phyloP scores from a whole-genome alignment of 1,284 basidiomycete species.

The Chondrostereum purpureum region DNA sequence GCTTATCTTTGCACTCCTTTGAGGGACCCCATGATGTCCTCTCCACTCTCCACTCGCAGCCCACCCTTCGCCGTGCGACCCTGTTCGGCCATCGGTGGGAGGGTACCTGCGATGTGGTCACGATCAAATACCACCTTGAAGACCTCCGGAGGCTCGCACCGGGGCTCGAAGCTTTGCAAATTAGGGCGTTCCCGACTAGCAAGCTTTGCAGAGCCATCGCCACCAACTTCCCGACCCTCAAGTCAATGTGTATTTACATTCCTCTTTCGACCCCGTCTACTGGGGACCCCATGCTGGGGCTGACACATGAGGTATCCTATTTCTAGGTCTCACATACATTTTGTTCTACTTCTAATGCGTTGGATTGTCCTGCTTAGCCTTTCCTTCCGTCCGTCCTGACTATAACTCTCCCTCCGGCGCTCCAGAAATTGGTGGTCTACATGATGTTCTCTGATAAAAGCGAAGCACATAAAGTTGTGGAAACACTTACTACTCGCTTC shows the following conservation, averaged over 20 bases:
- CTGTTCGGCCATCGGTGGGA: constrained; percentile 13
- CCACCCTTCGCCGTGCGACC: constrained; percentile 11
- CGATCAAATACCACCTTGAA: constrained; percentile 9
- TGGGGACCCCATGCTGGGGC: constrained; percentile 12
- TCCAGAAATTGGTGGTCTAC: constrained; percentile 12
- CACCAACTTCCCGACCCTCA: constrained; percentile 9
- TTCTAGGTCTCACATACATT: constrained; percentile 7
- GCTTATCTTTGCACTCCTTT: constrained; percentile 4
- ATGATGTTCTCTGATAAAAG: constrained; percentile 13
- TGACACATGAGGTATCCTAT: constrained; percentile 12
- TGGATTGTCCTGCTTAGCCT: constrained; percentile 4
- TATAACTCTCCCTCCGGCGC: constrained; percentile 9
- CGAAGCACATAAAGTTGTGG: constrained; percentile 11
- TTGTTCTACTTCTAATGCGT: constrained; percentile 1
- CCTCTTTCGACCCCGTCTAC: constrained; percentile 10
- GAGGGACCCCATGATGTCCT: constrained; percentile 14
- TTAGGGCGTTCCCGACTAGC: constrained; percentile 13
- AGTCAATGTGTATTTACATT: constrained; percentile 12
- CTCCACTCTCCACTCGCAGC: constrained; percentile 10
- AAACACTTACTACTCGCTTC: constrained; percentile 11
- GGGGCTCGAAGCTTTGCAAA: constrained; percentile 11
- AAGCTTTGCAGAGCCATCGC: constrained; percentile 10
- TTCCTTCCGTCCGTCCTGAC: constrained; percentile 11
- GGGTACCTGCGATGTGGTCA: constrained; percentile 13
- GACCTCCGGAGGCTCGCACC: constrained; percentile 9